phyloP scores from a whole-genome alignment of 2,329 filamentous ascomycete genomes.

The Aspergillus glaucus region DNA sequence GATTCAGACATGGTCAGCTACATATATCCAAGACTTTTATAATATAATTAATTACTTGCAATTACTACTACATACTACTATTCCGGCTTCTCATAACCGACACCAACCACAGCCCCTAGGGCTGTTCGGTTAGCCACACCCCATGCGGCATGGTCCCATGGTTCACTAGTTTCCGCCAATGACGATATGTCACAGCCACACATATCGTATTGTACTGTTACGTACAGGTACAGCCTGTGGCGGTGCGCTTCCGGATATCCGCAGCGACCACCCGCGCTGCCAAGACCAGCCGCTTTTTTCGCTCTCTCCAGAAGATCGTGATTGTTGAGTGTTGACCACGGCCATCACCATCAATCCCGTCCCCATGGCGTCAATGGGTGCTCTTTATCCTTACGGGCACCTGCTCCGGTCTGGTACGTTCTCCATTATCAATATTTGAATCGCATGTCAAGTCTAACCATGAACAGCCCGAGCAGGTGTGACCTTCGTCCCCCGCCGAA shows the following conservation, averaged over 20 bases:
- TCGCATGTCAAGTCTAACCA: not conserved
- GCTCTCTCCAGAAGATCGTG: not conserved
- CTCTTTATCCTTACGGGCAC: slow-evolving; percentile 31
- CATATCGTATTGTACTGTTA: not conserved
- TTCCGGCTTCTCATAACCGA: not conserved
- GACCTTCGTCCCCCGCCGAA: slow-evolving; percentile 30
- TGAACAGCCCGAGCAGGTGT: slow-evolving; percentile 26
- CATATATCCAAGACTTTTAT: not conserved
- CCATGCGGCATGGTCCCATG: not conserved
- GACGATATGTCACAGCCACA: not conserved
- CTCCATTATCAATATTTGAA: not conserved
- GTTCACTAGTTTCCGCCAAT: not conserved
- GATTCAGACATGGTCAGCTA: not conserved
- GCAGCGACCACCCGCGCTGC: not conserved
- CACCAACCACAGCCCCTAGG: not conserved
- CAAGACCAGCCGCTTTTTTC: not conserved
- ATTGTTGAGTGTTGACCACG: not conserved
- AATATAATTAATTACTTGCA: not conserved
- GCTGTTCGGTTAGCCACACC: not conserved
- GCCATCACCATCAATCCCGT: slow-evolving; percentile 3
- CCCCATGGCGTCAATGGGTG: slow-evolving; percentile 35
- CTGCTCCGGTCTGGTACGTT: slow-evolving; percentile 33
- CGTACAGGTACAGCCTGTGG: not conserved
- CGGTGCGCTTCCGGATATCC: not conserved
- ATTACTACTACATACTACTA: not conserved